These are phyloP conservation scores for Xerocomus spinulosus DNA, from an alignment of 768 basidiomycete genomes.

Conservation along the genomic window DNA sequence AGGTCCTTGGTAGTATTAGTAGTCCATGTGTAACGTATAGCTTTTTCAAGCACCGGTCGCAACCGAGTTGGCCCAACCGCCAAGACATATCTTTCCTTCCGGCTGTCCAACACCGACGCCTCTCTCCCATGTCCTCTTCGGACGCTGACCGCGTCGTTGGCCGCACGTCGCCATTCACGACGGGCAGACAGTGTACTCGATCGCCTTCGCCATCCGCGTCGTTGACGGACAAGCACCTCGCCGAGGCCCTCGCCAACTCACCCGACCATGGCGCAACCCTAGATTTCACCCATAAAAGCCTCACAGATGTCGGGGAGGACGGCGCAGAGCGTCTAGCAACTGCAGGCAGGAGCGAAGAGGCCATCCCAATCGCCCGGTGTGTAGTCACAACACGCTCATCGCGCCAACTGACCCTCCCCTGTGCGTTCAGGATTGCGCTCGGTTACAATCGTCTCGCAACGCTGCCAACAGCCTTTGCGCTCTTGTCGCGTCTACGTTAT, in stretches of 20 bases:
- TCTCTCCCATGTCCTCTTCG: slow-evolving; percentile 24
- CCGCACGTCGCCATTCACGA: slow-evolving; percentile 27
- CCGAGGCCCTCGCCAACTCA: slow-evolving; percentile 61
- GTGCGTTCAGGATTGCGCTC: slow-evolving; percentile 72
- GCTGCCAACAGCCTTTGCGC: slow-evolving; percentile 69
- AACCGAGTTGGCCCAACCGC: slow-evolving; percentile 23
- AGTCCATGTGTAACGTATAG: slow-evolving; percentile 10
- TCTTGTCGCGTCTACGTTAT: slow-evolving; percentile 73
- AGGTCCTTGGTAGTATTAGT: slow-evolving; percentile 3
- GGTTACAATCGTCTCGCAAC: slow-evolving; percentile 78
- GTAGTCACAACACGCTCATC: slow-evolving; percentile 14
- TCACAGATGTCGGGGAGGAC: slow-evolving; percentile 70
- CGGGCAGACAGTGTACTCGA: slow-evolving; percentile 19
- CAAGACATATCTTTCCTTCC: slow-evolving; percentile 14
- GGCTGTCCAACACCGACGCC: slow-evolving; percentile 18
- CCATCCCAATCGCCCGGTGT: slow-evolving; percentile 59
- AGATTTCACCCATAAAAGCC: slow-evolving; percentile 72
- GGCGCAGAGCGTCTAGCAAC: slow-evolving; percentile 76
- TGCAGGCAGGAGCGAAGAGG: slow-evolving; percentile 48
- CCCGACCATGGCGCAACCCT: slow-evolving; percentile 79
- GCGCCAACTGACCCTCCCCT: slow-evolving; percentile 5
- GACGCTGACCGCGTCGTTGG: slow-evolving; percentile 29
- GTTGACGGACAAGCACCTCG: slow-evolving; percentile 54
- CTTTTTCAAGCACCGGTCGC: slow-evolving; percentile 24
- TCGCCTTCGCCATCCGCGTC: slow-evolving; percentile 36